phyloP scores from a whole-genome alignment of 2,329 filamentous ascomycete genomes.

The Epichloe sp. region DNA sequence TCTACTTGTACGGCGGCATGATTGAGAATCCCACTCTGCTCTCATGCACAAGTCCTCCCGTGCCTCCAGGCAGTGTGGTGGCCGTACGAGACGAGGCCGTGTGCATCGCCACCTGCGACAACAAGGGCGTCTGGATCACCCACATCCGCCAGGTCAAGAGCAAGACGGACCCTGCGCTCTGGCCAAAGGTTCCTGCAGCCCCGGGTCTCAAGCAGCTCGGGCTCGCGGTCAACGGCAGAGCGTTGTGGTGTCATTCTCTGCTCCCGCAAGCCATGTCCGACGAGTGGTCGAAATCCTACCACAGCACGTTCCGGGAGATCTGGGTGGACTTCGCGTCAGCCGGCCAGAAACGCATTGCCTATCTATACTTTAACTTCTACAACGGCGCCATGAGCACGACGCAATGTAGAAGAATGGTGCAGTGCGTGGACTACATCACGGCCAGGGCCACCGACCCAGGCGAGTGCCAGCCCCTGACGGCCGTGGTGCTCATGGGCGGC shows the following conservation, averaged over 20 bases:
- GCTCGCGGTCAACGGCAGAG: conserved; percentile 11
- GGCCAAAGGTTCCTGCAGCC: conserved; percentile 27
- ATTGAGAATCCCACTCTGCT: conserved; percentile 18
- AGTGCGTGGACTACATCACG: conserved; percentile 22
- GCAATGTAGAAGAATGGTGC: conserved; percentile 23
- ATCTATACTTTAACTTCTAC: conserved; percentile 29
- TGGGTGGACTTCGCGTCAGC: conserved; percentile 22
- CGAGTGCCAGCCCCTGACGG: conserved; percentile 15
- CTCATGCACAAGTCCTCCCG: background rate
- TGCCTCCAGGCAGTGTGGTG: conserved; percentile 16
- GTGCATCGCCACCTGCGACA: conserved; percentile 25
- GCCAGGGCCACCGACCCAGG: conserved; percentile 8
- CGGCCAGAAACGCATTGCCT: conserved; percentile 17
- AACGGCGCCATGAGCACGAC: conserved; percentile 29
- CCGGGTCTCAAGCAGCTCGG: conserved; percentile 21
- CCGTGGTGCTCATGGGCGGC: conserved; percentile 25
- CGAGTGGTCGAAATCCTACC: conserved; percentile 17
- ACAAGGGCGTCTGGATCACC: conserved; percentile 28
- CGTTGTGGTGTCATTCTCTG: conserved; percentile 7
- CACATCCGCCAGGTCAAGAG: conserved; percentile 25
- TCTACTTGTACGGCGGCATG: conserved; percentile 28
- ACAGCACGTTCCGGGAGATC: conserved; percentile 25
- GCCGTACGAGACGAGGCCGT: conserved; percentile 22
- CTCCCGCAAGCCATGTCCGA: conserved; percentile 7
- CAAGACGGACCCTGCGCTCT: conserved; percentile 23